Evolutionary conservation across 2,329 filamentous ascomycete genomes (phyloP).

Genomic region (Chaetomium sp.): DNA sequence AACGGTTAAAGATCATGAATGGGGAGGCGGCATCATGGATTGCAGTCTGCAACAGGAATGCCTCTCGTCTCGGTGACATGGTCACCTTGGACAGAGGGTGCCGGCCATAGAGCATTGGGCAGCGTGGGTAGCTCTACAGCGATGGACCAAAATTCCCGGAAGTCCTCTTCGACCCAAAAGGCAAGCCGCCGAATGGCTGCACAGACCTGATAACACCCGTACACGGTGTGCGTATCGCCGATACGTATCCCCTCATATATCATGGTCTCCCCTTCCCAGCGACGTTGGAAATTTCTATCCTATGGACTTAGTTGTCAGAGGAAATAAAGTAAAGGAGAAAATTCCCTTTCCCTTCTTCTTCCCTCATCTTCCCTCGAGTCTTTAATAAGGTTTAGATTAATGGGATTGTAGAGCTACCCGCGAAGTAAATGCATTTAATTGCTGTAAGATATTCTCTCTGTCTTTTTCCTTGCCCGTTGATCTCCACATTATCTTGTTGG

Average conservation of each 20-base stretch:
- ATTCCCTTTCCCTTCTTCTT: no score
- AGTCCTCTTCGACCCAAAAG: constrained; percentile 5
- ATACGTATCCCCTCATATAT: constrained; percentile 5
- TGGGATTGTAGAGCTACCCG: no score
- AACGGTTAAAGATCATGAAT: no score
- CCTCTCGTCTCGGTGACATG: not conserved
- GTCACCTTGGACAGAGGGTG: not conserved
- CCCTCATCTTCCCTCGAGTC: no score
- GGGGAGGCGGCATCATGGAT: no score
- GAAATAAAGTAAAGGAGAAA: no score
- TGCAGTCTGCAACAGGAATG: not conserved
- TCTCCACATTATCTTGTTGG: not conserved
- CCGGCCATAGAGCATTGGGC: not conserved
- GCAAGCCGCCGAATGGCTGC: constrained; percentile 5
- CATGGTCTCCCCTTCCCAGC: constrained; percentile 8
- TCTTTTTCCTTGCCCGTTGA: not conserved
- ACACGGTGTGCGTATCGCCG: constrained; percentile 7
- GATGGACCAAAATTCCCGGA: constrained; percentile 3
- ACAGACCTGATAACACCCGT: constrained; percentile 10
- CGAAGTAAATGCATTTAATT: no score
- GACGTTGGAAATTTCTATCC: not conserved
- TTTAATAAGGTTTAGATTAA: no score
- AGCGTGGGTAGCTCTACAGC: not conserved
- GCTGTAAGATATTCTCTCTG: no score
- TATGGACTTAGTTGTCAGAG: no score